phyloP scores from a whole-genome alignment of 441 rosid genomes.

The Sinapis alba region DNA sequence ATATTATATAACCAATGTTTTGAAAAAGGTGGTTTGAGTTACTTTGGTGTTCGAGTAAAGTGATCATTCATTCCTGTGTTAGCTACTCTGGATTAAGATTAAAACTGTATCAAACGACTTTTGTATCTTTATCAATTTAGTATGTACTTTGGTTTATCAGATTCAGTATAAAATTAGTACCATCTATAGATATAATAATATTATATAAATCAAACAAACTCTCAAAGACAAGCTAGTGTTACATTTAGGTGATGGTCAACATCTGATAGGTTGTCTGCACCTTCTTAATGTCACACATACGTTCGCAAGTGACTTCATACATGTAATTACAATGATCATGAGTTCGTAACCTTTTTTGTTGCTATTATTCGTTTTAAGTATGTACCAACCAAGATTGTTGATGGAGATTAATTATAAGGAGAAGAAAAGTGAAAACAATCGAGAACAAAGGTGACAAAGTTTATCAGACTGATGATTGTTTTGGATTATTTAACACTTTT shows the following conservation, averaged over 20 bases:
- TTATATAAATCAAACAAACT: background rate
- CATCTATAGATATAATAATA: background rate
- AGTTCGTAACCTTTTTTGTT: background rate
- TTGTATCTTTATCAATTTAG: background rate
- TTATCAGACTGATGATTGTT: constrained; percentile 18
- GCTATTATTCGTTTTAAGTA: background rate
- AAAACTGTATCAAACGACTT: background rate
- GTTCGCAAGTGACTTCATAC: constrained; percentile 2
- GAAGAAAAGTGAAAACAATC: background rate
- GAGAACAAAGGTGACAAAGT: constrained; percentile 16
- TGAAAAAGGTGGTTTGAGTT: background rate
- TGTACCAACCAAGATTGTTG: background rate
- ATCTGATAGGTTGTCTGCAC: constrained; percentile 7
- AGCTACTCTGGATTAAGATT: background rate
- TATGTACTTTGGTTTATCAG: background rate
- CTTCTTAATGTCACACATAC: constrained; percentile 7
- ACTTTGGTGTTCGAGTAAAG: background rate
- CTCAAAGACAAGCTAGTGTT: background rate
- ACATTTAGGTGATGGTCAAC: constrained; percentile 8
- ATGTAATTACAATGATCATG: background rate
- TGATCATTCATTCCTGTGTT: background rate
- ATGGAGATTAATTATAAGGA: background rate
- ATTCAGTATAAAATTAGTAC: background rate
- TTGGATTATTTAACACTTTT: background rate
- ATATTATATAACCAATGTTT: background rate